Evolutionary conservation across 495 filamentous ascomycete species (phyloP).

Genomic region (Trichoderma erinaceum): DNA sequence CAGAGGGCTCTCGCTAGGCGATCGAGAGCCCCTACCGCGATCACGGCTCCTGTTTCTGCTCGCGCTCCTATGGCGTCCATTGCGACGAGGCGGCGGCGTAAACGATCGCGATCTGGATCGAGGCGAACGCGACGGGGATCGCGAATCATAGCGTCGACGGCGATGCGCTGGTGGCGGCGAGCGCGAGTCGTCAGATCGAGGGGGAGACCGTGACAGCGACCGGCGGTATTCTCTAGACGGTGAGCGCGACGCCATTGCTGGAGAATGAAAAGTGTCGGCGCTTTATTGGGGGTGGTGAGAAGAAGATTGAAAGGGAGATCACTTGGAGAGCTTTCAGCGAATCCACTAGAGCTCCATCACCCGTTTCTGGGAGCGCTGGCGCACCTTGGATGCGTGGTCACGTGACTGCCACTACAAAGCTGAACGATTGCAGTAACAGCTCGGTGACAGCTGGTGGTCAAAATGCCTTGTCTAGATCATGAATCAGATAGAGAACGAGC

Average conservation of each 20-base stretch:
- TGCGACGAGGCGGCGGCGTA: constrained; percentile 24
- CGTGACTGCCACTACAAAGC: not conserved
- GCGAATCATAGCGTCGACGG: constrained; percentile 23
- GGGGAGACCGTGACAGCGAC: constrained; percentile 24
- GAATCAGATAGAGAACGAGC: not conserved
- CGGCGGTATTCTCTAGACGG: constrained; percentile 24
- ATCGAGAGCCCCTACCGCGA: not conserved
- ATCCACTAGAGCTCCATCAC: not conserved
- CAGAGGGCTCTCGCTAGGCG: constrained; percentile 17
- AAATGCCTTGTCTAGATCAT: too few relatives aligned
- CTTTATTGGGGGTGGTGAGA: not conserved
- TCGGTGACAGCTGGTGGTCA: not conserved
- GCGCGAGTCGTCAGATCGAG: constrained; percentile 28
- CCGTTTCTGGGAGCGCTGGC: not conserved
- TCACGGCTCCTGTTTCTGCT: constrained; percentile 16
- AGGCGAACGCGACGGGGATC: constrained; percentile 24
- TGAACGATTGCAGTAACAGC: not conserved
- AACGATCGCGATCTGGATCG: constrained; percentile 22
- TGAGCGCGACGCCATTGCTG: constrained; percentile 27
- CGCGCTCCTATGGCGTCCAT: constrained; percentile 23
- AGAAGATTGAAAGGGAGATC: not conserved
- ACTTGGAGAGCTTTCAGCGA: not conserved
- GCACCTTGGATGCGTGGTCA: not conserved
- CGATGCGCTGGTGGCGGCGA: constrained; percentile 25
- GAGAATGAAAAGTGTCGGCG: not conserved